Evolutionary conservation across 805 yeast species (phyloP), one percentile per base, ranked within the genome.

Genomic region (Starmerella scarabaei): DNA sequence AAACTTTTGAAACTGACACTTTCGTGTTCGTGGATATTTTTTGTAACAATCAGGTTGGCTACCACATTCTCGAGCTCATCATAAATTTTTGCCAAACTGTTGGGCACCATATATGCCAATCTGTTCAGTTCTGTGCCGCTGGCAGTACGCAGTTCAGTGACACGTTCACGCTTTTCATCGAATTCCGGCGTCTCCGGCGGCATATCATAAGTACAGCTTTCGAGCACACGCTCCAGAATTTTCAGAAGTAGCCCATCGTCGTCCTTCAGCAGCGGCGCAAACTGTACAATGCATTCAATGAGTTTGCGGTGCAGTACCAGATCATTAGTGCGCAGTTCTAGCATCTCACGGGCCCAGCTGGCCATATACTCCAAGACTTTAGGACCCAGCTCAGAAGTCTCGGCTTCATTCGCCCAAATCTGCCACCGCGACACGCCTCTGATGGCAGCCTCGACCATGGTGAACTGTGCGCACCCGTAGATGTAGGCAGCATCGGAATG

Each of bases 341-440:
- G 64, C 43, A 91, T 64, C 21, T 60, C 58, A 23, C 52, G 49
- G 29, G 65, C 61, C 64, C 67, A 64, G 51, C 77, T 72, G 47
- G 80, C 79, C 36, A 94, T 80, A 36, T 84, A 65, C 14, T 67
- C 70, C 54, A 82, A 85, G 34, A 72, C 63, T 37, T 69, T 68
- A 34, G 64, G 65, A 38, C 75, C 62, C 39, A 73, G 64, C 17
- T 57, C 65, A 37, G 75, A 77, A 41, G 69, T 68, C 33, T 68
- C 69, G 19, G 69, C 69, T 4, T 66, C 69, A 5, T 75, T 73
- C 52, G 83, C 85, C 95, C 96, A 88, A 15, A 84, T 75, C 52
- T 83, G 75, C 98, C 99, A 93, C 55, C 99, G 72, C 11, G 91
- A 77, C 19, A 93, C 78, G 28, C 97, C 98, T 44, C 94, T 72